Base-by-base conservation (phyloP, 352 stramenopile species). In the Pythium monospermum region DNA sequence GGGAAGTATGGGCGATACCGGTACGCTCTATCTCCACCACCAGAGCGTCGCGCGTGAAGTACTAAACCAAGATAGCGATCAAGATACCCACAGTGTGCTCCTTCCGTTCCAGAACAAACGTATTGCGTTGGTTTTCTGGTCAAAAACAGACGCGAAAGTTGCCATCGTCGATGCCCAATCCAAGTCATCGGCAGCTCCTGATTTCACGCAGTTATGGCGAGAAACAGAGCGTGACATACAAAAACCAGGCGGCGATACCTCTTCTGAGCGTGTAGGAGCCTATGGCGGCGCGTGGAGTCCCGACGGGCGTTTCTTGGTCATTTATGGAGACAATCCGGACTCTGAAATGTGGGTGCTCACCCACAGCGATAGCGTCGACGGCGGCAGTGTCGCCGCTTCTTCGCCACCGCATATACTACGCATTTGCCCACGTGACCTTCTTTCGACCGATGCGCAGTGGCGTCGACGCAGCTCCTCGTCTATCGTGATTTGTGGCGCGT, bases 311-410 rank as follows among this genome's bases (percentile, higher is more conserved):
- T 70, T 81, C 49, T 52, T 91, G 23, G 55, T 85, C 30, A 38
- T 88, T 12, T 57, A 57, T 16, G 76, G 76, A 7, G 61, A 43
- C 18, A 48, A 51, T 41, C 18, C 13, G 1, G 55, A 63, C 6
- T n/a, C 47, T 7, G 39, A 27, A 4, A 6, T 91, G 23, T 88
- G 73, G 75, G 31, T 91, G 19, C 66, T 71, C 39, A 61, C 72
- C 0, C 54, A 62, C 15, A 42, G 64, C 28, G 42, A 69, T 21
- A 85, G 73, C 74, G 53, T 80, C 23, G 49, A 61, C 30, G 47
- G 42, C 19, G 45, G 52, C 35, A 50, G 4, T 6, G n/a, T 22
- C 3, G 18, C 2, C 1, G 15, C 39, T 12, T 33, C 8, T 21
- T 19, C 19, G 12, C 3, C 26, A 2, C 35, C 49, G 12, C 30